Base-by-base conservation (phyloP, 2,329 filamentous ascomycete species). In the Fusarium sp. region DNA sequence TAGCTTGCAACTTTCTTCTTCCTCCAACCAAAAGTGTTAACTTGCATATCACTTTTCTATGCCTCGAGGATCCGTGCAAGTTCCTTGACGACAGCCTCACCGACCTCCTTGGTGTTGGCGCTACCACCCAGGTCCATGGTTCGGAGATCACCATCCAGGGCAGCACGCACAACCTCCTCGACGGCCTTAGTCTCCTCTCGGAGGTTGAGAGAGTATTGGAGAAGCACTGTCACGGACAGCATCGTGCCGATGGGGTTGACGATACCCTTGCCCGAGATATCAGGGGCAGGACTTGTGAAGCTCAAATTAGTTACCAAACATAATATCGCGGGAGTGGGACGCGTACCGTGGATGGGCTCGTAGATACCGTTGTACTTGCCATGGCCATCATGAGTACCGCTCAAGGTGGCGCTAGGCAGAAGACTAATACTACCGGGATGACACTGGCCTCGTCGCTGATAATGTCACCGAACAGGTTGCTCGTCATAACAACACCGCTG, bases 381-480 rank as follows among this genome's bases (percentile, higher is more conserved):
- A 87, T 95, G 94, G 65, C 94, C 94, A 82, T 97, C 95, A 0
- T 96, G 96, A 69, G 97, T 91, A 45, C 94, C 94, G 75, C 92
- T 93, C 81, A 98, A 86, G 84, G 93, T 97, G 14, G 96, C 96
- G 82, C 93, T 96, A 30, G 96, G 96, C 76, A 98, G 86, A 74
- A 98, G 87, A 33, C 97, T 96, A 77, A 98, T 90, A 79, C 92
- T 95, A 17, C 96, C 96, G 4, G 96, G 95, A 78, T 98, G 60
- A 97, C 95, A 78, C 93, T 95, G 6, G 96, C 95, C 88, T 98
- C 96, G 81, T 98, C 96, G 81, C 90, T 94, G 81, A 99, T 95
- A 81, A 98, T 98, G 84, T 98, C 96, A 72, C 96, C 97, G 82
- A 98, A 98, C 77, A 98, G 82, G 84, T 98, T 99, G 87, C 93